Conservation (phyloP, 2,329 filamentous ascomycete species). For the Onygenales sp. region DNA sequence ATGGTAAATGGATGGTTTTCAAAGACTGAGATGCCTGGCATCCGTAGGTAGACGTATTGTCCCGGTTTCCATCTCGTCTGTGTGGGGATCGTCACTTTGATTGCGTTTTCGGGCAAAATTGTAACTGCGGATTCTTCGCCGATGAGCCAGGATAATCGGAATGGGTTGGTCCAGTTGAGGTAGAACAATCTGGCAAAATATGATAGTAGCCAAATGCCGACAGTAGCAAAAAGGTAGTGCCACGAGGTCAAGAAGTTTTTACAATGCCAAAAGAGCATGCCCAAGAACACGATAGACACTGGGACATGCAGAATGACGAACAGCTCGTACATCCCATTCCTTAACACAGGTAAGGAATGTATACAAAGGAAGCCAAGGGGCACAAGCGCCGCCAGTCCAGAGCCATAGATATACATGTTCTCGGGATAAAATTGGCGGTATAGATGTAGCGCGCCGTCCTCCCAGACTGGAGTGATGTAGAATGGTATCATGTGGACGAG, state of each 20-base stretch:
- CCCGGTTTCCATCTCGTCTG: constrained; percentile 88
- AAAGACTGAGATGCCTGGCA: constrained; percentile 82
- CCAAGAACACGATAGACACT: constrained; percentile 69
- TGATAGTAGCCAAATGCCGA: constrained; percentile 68
- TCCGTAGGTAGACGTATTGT: constrained; percentile 88
- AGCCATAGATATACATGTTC: constrained; percentile 63
- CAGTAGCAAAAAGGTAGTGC: constrained; percentile 74
- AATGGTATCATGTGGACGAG: constrained; percentile 82
- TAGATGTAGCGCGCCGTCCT: constrained; percentile 61
- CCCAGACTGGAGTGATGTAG: constrained; percentile 79
- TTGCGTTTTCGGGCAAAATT: constrained; percentile 82
- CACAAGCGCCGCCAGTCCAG: constrained; percentile 67
- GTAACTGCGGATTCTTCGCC: constrained; percentile 88
- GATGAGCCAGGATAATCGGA: constrained; percentile 69
- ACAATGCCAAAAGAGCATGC: constrained; percentile 88
- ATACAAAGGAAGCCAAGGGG: constrained; percentile 76
- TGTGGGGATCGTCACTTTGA: constrained; percentile 90
- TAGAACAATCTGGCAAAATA: constrained; percentile 70
- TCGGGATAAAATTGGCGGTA: constrained; percentile 62
- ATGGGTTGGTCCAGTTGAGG: constrained; percentile 80
- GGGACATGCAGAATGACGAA: constrained; percentile 79
- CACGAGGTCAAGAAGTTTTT: constrained; percentile 86
- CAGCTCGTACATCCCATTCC: constrained; percentile 71
- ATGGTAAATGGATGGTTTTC: constrained; percentile 97
- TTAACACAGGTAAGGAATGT: constrained; percentile 70